Evolutionary conservation across 768 basidiomycete genomes (phyloP), one percentile per base, ranked within the genome.

Genomic region (Termitomyces eurrhizus): DNA sequence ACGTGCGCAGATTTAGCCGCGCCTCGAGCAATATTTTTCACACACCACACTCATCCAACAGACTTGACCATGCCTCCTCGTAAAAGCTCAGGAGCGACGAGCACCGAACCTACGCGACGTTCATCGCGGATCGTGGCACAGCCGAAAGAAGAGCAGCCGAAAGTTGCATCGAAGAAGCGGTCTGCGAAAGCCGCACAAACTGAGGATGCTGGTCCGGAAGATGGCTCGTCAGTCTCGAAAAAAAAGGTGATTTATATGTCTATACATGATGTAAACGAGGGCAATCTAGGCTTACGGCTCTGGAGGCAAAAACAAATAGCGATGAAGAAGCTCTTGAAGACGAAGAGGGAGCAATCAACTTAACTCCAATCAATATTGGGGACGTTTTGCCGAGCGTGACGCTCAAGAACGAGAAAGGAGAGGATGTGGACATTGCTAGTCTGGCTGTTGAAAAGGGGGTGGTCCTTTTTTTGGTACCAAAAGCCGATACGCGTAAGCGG

Each of bases 371-470:
- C 62, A 81, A 90, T 62, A 75, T 93, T 37, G 95, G 94, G 7
- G 92, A 89, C 62, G 74, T 75, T 35, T 76, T 97, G 48, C 93
- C 93, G 2, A 82, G 83, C 12, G 68, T 95, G 62, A 82, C 77
- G 6, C 76, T 98, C 61, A 88, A 93, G 76, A 92, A 93, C 71
- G 92, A 97, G 75, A 85, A 90, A 71, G 90, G 80, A 48, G 86
- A 90, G 61, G 91, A 94, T 57, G 75, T 93, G 29, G 83, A 92
- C 61, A 78, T 92, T 8, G 75, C 80, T 32, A 79, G 77, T 5
- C 74, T 95, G 44, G 79, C 86, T 3, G 77, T 77, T 33, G 87
- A 93, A 65, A 78, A 84, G 63, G 92, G 95, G 1, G 82, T 90
- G 9, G 83, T 98, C 36, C 72, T 98, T 61, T 95, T 93, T 77